Base-by-base conservation (phyloP, 148 eudicot species). In the Rhododendron williamsianum region DNA sequence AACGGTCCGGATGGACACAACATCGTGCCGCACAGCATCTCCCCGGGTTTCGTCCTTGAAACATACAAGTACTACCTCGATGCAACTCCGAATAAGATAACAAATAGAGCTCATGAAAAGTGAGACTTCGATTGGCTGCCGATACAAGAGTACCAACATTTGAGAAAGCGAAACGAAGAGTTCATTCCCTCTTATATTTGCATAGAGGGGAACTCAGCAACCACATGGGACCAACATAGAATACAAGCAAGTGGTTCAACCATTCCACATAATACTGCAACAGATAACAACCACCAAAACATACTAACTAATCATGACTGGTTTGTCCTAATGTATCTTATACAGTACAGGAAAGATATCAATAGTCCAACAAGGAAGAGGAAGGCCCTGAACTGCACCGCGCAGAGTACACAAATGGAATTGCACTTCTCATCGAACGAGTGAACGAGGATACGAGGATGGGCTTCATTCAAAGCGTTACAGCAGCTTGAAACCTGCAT, bases 401-500 rank as follows among this genome's bases (percentile, higher is more conserved):
- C 16, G 30, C 25, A 19, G 19, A 7, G 25, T 13, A 67, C 56
- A 82, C 72, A 18, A 69, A n/a, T 45, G 27, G 54, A 25, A 46
- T 27, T 67, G 78, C 21, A 16, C 16, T 72, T 83, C 73, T 11
- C 84, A 35, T 51, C 33, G 4, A 69, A 46, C 18, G 4, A 0
- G 25, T 46, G 81, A 46, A 78, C 36, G n/a, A n/a, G 56, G 35
- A 46, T 78, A 45, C 81, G 4, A 45, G 35, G 56, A 78, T 46
- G 52, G 81, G 36, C 56, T 78, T 46, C 54, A 78, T 25, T 13
- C 13, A 10, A 78, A 77, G 16, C 4, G 18, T 11, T 15, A 46
- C 25, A 18, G 60, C 78, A 67, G 71, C n/a, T 48, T 45, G 60
- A 27, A 83, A 45, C 60, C 60, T 83, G 85, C 78, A 83, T 38